Percentiles rank a stretch among this genome's conserved stretches.
Conservation (phyloP, 2,329 filamentous ascomycete genomes). For the Seiridium unicorne region DNA sequence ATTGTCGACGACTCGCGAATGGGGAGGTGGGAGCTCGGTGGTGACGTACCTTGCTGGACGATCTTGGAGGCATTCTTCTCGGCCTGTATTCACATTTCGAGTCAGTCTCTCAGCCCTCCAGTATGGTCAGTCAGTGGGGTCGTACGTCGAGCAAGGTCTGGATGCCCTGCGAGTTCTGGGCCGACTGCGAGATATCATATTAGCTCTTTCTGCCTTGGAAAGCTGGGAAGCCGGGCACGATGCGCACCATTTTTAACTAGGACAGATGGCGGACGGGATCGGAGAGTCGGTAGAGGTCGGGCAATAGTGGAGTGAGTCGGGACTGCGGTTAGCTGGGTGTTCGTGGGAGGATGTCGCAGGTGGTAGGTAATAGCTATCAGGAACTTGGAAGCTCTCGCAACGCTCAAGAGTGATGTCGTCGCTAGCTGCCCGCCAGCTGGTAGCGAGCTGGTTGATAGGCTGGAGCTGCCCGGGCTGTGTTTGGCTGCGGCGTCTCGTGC, state of each 20-base stretch:
- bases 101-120: background rate
- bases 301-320: background rate
- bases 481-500: background rate
- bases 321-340: background rate
- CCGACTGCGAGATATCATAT: constrained; percentile 61
- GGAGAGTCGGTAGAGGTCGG: background rate
- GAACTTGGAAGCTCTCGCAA: constrained; percentile 2
- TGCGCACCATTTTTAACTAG: background rate
- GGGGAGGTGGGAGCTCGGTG: background rate
- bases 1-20: background rate
- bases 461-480: background rate
- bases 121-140: constrained; percentile 12
- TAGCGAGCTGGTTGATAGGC: too few relatives aligned
- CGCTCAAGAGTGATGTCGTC: constrained; percentile 1
- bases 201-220: background rate
- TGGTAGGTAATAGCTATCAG: background rate
- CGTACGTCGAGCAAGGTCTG: constrained; percentile 97
- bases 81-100: constrained; percentile 54
- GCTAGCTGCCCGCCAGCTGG: background rate
- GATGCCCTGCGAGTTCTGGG: constrained; percentile 97
- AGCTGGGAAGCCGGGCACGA: background rate
- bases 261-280: background rate
- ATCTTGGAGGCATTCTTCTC: constrained; percentile 99
- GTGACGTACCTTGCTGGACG: constrained; percentile 80
- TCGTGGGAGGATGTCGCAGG: background rate